Base-by-base conservation (phyloP, 2,329 filamentous ascomycete species). In the Leptographium radiaticola region DNA sequence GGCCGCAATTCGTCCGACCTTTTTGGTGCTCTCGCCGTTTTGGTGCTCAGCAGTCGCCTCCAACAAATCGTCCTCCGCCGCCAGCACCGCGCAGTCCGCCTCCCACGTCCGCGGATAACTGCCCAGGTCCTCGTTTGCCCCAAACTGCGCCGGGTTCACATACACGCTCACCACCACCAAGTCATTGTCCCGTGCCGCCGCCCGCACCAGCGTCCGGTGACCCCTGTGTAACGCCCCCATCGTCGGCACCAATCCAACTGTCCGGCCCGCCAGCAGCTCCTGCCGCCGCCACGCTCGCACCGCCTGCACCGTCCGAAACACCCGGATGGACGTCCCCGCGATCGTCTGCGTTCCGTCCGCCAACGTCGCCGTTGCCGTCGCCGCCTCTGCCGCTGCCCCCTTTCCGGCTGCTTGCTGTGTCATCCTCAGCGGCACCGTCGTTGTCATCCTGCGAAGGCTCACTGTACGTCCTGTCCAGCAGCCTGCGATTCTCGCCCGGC, bases 211-310 rank as follows among this genome's bases (percentile, higher is more conserved):
- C 4, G 87, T 86, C 51, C 95, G 70, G 70, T 98, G 93, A 43
- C 93, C 93, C 53, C 83, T 79, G 68, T 98, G 93, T n/a, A 98
- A 77, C 50, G 93, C 93, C 58, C 93, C 93, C 93, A 98, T 97
- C 36, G 93, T 98, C 1, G 93, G 93, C 39, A 98, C 89, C 33
- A 98, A 81, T 56, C 86, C 89, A 55, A 98, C 83, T 46, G 83
- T 83, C 55, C 84, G 80, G 61, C 84, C 79, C 63, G 82, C 75
- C 56, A 81, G 70, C 39, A 81, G 70, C 56, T 89, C 80, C 43
- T 81, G 76, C 25, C 73, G 76, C 39, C 89, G 82, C 74, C 84
- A 86, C 61, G 75, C 68, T 42, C 88, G 86, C 51, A 95, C 73
- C 12, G 80, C 74, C 15, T 82, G 56, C 56, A 93, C 82, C 67